phyloP scores from a whole-genome alignment of 1,139 yeast species.

The Taiozyma sp. region DNA sequence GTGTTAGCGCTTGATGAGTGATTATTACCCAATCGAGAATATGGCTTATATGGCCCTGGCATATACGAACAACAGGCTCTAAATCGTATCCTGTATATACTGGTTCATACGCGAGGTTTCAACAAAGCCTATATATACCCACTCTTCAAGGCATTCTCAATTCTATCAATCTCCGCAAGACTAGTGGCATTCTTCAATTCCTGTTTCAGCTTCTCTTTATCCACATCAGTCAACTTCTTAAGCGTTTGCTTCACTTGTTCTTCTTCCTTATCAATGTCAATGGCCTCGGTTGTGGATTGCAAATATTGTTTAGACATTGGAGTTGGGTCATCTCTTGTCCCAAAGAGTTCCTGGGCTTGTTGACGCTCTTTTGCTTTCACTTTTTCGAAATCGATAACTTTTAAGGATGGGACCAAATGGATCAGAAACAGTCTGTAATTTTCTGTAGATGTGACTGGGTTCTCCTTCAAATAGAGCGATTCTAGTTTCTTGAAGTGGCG shows the following conservation, averaged over 20 bases:
- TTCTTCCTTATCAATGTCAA: slow-evolving; percentile 23
- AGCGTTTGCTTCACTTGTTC: slow-evolving; percentile 30
- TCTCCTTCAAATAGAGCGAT: slow-evolving; percentile 51
- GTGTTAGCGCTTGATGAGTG: neutral
- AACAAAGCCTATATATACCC: slow-evolving; percentile 25
- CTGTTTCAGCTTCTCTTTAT: slow-evolving; percentile 44
- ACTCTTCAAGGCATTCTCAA: slow-evolving; percentile 49
- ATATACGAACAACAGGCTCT: no score
- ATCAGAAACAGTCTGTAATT: slow-evolving; percentile 59
- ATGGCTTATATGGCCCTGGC: neutral
- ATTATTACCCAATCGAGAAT: neutral
- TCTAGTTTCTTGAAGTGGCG: slow-evolving; percentile 34
- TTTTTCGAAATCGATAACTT: slow-evolving; percentile 62
- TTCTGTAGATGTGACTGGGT: slow-evolving; percentile 50
- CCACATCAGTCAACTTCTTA: slow-evolving; percentile 48
- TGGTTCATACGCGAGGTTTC: neutral
- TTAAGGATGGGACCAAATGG: slow-evolving; percentile 59
- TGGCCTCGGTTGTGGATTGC: neutral
- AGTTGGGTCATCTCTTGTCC: slow-evolving; percentile 22
- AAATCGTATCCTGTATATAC: no score
- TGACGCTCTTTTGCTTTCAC: slow-evolving; percentile 53
- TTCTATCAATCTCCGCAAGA: slow-evolving; percentile 67
- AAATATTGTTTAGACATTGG: slow-evolving; percentile 8
- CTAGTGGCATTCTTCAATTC: slow-evolving; percentile 60
- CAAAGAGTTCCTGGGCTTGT: slow-evolving; percentile 42